Evolutionary conservation across 2,329 filamentous ascomycete genomes (phyloP).

Genomic region (Fusarium sulawesiense): DNA sequence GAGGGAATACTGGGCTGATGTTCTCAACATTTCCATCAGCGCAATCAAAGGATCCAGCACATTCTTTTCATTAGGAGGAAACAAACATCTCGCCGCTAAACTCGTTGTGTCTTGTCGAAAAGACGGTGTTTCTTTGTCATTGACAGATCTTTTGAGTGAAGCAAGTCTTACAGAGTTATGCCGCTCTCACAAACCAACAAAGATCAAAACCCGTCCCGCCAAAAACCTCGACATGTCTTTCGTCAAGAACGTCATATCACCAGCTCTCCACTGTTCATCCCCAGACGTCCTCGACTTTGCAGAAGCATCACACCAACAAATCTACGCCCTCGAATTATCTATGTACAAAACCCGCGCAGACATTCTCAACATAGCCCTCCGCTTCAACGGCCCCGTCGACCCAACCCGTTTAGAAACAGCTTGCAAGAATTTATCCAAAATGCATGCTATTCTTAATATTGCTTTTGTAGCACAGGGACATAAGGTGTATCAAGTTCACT

Average conservation of each 20-base stretch:
- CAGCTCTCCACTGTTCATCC: constrained; percentile 56
- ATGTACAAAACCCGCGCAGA: constrained; percentile 59
- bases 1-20: constrained; percentile 60
- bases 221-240: constrained; percentile 50
- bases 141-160: constrained; percentile 57
- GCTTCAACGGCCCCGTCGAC: constrained; percentile 58
- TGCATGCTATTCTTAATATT: constrained; percentile 66
- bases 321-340: constrained; percentile 60
- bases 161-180: constrained; percentile 60
- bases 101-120: constrained; percentile 59
- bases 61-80: constrained; percentile 61
- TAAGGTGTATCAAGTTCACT: constrained; percentile 61
- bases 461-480: constrained; percentile 64
- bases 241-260: constrained; percentile 55
- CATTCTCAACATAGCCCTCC: constrained; percentile 61
- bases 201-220: neutral
- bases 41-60: constrained; percentile 57
- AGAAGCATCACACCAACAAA: constrained; percentile 61
- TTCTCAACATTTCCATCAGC: constrained; percentile 54
- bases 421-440: constrained; percentile 56
- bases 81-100: constrained; percentile 57
- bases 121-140: constrained; percentile 54
- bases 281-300: constrained; percentile 60
- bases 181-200: constrained; percentile 35
- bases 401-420: constrained; percentile 59